Evolutionary conservation across 371 early-diverging fungal species (phyloP).

Genomic region (Mortierella sp.): DNA sequence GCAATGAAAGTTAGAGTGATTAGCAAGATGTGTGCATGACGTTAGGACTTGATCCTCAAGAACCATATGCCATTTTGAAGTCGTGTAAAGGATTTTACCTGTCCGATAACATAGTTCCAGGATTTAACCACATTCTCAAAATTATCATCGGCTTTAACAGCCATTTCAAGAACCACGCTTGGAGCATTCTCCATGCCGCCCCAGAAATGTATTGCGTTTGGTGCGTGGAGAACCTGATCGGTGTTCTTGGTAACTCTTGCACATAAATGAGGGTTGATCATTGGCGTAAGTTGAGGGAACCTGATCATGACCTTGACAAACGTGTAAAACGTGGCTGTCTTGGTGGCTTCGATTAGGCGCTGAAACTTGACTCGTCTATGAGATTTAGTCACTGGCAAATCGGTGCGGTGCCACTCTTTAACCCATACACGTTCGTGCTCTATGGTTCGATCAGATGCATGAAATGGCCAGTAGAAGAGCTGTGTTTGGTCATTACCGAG

Average conservation of each 20-base stretch:
- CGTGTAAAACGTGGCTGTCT: neutral
- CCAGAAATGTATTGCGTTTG: slow-evolving; percentile 58
- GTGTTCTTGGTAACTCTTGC: neutral
- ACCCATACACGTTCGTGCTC: slow-evolving; percentile 53
- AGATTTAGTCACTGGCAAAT: slow-evolving; percentile 12
- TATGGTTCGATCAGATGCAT: slow-evolving; percentile 8
- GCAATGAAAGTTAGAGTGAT: neutral
- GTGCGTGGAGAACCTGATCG: slow-evolving; percentile 34
- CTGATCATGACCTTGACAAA: slow-evolving; percentile 28
- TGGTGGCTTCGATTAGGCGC: neutral
- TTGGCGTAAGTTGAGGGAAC: slow-evolving; percentile 34
- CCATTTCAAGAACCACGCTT: slow-evolving; percentile 48
- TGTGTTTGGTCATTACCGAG: slow-evolving; percentile 48
- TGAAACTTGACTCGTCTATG: neutral
- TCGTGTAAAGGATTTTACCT: neutral
- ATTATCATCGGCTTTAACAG: slow-evolving; percentile 39
- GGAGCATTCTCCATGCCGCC: slow-evolving; percentile 43
- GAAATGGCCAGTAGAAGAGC: slow-evolving; percentile 61
- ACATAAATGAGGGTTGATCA: slow-evolving; percentile 15
- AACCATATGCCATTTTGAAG: neutral
- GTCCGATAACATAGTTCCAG: slow-evolving; percentile 26
- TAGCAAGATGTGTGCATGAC: neutral
- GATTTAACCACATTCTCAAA: slow-evolving; percentile 41
- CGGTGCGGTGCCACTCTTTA: slow-evolving; percentile 50
- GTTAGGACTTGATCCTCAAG: neutral